Base-by-base conservation (phyloP, 2,329 filamentous ascomycete species). In the Sclerotinia sclerotiorum region DNA sequence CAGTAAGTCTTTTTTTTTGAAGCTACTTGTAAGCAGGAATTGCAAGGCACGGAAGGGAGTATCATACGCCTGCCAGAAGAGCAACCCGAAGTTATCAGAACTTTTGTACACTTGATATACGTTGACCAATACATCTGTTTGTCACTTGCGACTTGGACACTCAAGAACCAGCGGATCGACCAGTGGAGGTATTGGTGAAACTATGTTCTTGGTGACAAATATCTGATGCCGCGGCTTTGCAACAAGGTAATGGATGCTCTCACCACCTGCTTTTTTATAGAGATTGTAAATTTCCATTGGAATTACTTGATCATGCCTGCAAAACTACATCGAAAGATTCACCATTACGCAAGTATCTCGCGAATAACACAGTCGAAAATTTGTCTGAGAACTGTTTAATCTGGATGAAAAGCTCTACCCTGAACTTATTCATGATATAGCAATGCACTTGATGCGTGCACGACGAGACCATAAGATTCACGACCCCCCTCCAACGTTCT, bases 1-100 rank as follows among this genome's bases (percentile, higher is more conserved):
- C 68, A 2, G 54, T 61, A 5, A 72, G 69, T 27, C 48, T 44
- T 27, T 69, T 69, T 69, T 39, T 70, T 71, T 58, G 46, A 70
- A 48, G 66, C 66, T 17, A 55, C 57, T 13, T 70, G 63, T 61
- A 70, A 73, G 49, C 56, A 58, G 0, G 64, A 65, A 48, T 68
- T 67, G 55, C 65, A 58, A 65, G 56, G 13, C 48, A 19, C 4
- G 48, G 68, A 48, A 42, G 66, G 21, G 49, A 32, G 11, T 29
- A 60, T 63, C 6, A 68, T 72, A 44, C 64, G 35, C 5, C 52
- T 73, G 8, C 60, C 60, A 4, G 60, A 63, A 42, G 27, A 54
- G 15, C 29, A 63, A n/a, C 44, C 60, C 1, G 29, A 54, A 27
- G 48, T 52, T 17, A 19, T 63, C 21, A 51, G 24, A 52, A 29